These are phyloP conservation scores for Diplodia intermedia DNA, from an alignment of 2,329 filamentous ascomycete species.

Conservation along the genomic window DNA sequence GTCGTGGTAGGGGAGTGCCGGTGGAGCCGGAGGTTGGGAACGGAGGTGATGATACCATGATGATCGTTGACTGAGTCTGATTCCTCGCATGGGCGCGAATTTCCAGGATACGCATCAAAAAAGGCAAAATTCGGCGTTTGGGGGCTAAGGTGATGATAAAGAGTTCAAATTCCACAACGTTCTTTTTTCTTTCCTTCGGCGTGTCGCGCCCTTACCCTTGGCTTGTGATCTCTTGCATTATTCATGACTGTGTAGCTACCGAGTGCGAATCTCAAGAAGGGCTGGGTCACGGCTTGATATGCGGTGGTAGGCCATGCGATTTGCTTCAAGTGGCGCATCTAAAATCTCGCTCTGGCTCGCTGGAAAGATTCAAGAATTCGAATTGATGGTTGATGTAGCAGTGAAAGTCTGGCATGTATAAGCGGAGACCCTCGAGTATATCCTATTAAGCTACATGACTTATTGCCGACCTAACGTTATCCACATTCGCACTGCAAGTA, in stretches of 20 bases:
- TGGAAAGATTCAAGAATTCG: no score
- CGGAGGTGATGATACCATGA: slow-evolving; percentile 90
- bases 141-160: slow-evolving; percentile 12
- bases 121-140: slow-evolving; percentile 20
- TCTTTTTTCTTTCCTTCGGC: no score
- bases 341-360: no score
- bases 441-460: background rate
- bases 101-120: background rate
- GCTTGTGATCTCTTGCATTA: no score
- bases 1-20: slow-evolving; percentile 80
- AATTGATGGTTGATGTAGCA: background rate
- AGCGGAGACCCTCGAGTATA: background rate
- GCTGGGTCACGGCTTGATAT: background rate
- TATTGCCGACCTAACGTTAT: background rate
- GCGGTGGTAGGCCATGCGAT: background rate
- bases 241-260: background rate
- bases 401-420: background rate
- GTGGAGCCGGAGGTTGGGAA: slow-evolving; percentile 67
- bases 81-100: background rate
- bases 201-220: background rate
- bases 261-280: background rate
- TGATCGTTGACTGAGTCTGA: slow-evolving; percentile 55
- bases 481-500: no score
- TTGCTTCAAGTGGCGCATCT: background rate
- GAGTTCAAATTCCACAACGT: slow-evolving; percentile 4